Evolutionary conservation across 768 basidiomycete genomes (phyloP), one percentile per base, ranked within the genome.

Genomic region (Vishniacozyma victoriae): DNA sequence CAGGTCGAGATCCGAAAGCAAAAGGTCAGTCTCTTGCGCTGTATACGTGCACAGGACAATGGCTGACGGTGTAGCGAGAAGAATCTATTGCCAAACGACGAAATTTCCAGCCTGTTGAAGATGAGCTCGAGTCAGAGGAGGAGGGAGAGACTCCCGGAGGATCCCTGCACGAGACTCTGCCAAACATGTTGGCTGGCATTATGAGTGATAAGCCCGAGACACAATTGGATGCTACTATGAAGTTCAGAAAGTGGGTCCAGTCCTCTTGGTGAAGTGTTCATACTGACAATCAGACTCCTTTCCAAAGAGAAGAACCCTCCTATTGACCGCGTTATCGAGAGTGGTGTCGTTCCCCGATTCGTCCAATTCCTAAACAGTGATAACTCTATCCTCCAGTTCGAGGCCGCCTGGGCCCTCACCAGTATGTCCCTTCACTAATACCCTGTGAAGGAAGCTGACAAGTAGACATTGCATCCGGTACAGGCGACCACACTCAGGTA

Each of bases 291-390:
- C 46, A 72, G 71, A 54, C 80, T 99, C 33, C 81, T 99, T 56
- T 96, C 92, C 59, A 99, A 99, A 76, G 95, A 99, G 77, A 93
- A 92, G 78, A 99, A 96, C 72, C 95, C 95, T 39, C 95, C 93
- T 16, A 99, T 99, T 71, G 95, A 99, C 73, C 83, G 84, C 72
- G 95, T 99, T 60, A 97, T 73, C 45, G 88, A 91, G 62, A 95
- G 91, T 73, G 87, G 89, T 48, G 95, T 99, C 35, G 89, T 99
- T 31, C 86, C 89, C 52, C 87, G 93, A 50, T 97, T 99, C 61
- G 95, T 99, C 37, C 84, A 95, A 72, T 97, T 99, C 75, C 76
- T 99, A 58, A 79, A 80, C 60, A 70, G 62, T 45, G 57, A 59
- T 36, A 75, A 78, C 63, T 73, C 72, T 15, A 76, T 77, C 74